Conservation (phyloP, 352 stramenopile species). For the Phytopythium aichiense region DNA sequence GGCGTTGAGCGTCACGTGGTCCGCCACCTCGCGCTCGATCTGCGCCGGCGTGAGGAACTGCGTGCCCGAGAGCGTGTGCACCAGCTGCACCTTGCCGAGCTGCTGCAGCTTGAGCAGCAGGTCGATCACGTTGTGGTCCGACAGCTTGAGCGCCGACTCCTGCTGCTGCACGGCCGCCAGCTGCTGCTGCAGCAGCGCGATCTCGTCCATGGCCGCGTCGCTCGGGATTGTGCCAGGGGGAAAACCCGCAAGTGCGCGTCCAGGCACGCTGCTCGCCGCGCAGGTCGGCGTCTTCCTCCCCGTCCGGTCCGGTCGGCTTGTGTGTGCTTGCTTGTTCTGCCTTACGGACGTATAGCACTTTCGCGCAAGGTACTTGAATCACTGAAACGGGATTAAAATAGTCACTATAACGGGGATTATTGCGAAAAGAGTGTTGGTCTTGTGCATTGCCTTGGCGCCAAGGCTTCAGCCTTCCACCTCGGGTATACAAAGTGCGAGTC, state of each 20-base stretch:
- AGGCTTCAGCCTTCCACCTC: not conserved
- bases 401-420: not conserved
- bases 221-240: too few relatives aligned
- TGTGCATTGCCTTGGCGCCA: not conserved
- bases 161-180: conserved; percentile 78
- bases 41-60: conserved; percentile 73
- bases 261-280: too few relatives aligned
- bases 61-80: conserved; percentile 79
- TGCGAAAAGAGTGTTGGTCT: not conserved
- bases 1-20: conserved; percentile 62
- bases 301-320: not conserved
- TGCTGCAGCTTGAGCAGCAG: conserved; percentile 73
- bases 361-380: not conserved
- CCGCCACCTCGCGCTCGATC: conserved; percentile 67
- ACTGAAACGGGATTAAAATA: not conserved
- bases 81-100: conserved; percentile 68
- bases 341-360: conserved; percentile 1
- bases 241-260: too few relatives aligned
- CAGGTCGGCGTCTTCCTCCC: not conserved
- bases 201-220: conserved; percentile 66
- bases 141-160: conserved; percentile 71
- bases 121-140: conserved; percentile 81
- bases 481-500: not conserved
- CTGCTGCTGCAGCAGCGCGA: conserved; percentile 74
- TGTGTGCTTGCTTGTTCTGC: not conserved